These are phyloP conservation scores for Tetraselmis chui DNA, from an alignment of 139 green algal species.

Conservation along the genomic window DNA sequence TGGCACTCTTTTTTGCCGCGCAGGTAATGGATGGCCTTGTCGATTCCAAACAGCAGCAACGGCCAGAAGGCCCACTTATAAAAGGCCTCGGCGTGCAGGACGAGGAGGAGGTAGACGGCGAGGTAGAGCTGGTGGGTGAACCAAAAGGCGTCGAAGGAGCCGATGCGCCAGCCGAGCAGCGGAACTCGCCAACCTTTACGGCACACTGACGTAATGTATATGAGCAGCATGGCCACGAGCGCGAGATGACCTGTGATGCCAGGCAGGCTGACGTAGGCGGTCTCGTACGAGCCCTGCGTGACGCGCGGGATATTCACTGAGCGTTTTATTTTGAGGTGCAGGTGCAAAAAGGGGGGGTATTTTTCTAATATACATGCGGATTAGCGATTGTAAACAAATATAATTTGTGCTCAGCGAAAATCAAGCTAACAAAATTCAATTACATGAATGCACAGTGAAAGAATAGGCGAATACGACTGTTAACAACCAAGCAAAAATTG, in stretches of 20 bases:
- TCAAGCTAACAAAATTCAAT: too few species aligned
- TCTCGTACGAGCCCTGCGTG: background rate
- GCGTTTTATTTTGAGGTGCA: too few species aligned
- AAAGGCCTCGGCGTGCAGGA: conserved; percentile 4
- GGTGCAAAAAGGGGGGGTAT: too few species aligned
- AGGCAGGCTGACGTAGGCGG: background rate
- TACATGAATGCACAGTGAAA: too few species aligned
- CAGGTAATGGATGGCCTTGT: background rate
- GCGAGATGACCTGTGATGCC: background rate
- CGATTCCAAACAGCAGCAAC: conserved; percentile 1
- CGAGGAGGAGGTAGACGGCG: conserved; percentile 3
- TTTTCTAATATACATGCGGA: too few species aligned
- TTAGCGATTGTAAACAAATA: too few species aligned
- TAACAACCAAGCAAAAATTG: too few species aligned
- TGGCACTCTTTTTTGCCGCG: background rate
- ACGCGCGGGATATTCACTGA: too few species aligned
- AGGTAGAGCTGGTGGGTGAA: conserved; percentile 10
- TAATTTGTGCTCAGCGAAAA: too few species aligned
- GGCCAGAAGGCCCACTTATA: conserved; percentile 16
- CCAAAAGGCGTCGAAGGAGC: conserved; percentile 10
- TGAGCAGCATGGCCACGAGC: background rate
- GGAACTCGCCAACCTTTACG: background rate
- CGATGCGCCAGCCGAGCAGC: conserved; percentile 2
- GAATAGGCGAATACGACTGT: too few species aligned
- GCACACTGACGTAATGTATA: background rate